A percentile compares a stretch with the other conserved stretches of the same genome.
Conservation (phyloP, 495 filamentous ascomycete species). For the Penicillium coprophilum region DNA sequence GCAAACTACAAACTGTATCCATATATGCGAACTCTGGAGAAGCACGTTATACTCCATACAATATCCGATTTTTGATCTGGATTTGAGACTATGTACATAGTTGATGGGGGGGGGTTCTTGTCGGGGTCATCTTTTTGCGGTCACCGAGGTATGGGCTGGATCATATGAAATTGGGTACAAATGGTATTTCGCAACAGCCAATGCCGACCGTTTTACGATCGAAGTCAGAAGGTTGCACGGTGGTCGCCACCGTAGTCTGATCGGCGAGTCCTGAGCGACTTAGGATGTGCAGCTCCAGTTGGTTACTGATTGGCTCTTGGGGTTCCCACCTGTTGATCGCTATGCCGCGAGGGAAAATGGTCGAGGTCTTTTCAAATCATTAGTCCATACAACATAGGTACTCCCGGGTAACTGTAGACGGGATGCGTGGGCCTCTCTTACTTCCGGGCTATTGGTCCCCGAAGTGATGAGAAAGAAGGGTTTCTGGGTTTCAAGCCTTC, state of each 20-base stretch:
- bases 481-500: neutral
- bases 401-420: neutral
- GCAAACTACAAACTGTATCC: neutral
- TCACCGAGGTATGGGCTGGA: slow-evolving; percentile 13
- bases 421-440: neutral
- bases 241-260: slow-evolving; percentile 28
- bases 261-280: slow-evolving; percentile 24
- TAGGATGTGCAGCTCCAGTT: slow-evolving; percentile 8
- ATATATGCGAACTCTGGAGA: neutral
- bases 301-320: slow-evolving; percentile 21
- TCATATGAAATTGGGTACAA: slow-evolving; percentile 34
- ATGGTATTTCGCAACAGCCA: too few species aligned
- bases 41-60: neutral
- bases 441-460: neutral
- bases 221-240: slow-evolving; percentile 18
- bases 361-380: neutral
- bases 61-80: neutral
- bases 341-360: slow-evolving; percentile 1
- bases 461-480: neutral
- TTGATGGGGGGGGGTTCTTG: neutral
- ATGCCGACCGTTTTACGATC: slow-evolving; percentile 34
- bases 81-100: too few species aligned
- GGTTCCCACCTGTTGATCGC: slow-evolving; percentile 24
- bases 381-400: too few species aligned
- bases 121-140: too few species aligned